These are phyloP conservation scores for Pichia eremophila DNA, from an alignment of 805 yeast species.

Conservation along the genomic window DNA sequence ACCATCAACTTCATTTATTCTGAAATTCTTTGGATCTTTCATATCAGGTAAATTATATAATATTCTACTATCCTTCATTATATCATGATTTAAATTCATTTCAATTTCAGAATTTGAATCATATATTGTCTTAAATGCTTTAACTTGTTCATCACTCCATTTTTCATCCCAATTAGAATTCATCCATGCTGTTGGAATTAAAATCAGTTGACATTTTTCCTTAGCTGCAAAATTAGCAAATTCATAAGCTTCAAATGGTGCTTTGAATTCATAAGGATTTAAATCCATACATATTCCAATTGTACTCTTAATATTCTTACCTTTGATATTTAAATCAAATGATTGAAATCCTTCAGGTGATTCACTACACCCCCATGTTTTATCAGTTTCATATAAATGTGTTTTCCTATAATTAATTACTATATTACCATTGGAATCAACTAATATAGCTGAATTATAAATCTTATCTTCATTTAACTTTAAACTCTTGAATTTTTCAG, in stretches of 20 bases:
- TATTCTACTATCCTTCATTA: conserved; percentile 1
- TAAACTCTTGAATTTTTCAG: conserved; percentile 38
- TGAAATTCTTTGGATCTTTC: conserved; percentile 6
- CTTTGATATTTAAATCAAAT: conserved; percentile 33
- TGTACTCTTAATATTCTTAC: conserved; percentile 31
- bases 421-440: conserved; percentile 47
- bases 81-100: not conserved
- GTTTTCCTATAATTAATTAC: conserved; percentile 66
- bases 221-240: conserved; percentile 46
- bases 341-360: conserved; percentile 51
- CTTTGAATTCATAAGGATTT: conserved; percentile 75
- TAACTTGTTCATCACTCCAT: conserved; percentile 14
- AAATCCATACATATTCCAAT: conserved; percentile 94
- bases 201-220: conserved; percentile 42
- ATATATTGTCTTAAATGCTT: conserved; percentile 12
- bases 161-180: conserved; percentile 32
- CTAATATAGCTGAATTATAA: conserved; percentile 66
- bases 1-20: conserved; percentile 14
- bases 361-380: conserved; percentile 68
- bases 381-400: conserved; percentile 71
- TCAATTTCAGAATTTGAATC: conserved; percentile 11
- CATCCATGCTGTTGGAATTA: conserved; percentile 88
- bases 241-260: conserved; percentile 70
- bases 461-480: conserved; percentile 18
- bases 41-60: not conserved